Conservation (phyloP, 208 protist species). For the Naegleria fowleri region DNA sequence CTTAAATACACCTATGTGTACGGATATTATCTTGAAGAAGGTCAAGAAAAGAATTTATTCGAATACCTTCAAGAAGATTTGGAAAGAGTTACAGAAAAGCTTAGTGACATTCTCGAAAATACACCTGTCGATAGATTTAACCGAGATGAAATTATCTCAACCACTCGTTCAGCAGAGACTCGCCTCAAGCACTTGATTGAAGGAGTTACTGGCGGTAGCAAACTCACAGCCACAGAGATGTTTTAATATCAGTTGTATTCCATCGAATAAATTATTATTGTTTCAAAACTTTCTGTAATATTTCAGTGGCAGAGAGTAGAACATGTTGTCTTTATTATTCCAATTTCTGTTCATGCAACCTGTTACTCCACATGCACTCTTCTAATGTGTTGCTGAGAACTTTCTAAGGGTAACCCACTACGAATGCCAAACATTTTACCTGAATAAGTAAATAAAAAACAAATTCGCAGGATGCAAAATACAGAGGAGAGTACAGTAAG, state of each 20-base stretch:
- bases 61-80: slow-evolving; percentile 41
- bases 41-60: slow-evolving; percentile 44
- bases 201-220: neutral
- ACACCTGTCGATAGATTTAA: slow-evolving; percentile 21
- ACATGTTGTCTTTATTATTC: too few relatives aligned
- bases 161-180: neutral
- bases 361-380: neutral
- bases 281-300: neutral
- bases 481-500: neutral
- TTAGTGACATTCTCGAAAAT: slow-evolving; percentile 6
- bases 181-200: slow-evolving; percentile 2
- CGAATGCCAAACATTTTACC: neutral
- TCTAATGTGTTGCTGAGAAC: neutral
- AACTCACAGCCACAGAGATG: neutral
- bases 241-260: neutral
- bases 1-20: slow-evolving; percentile 50
- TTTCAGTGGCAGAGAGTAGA: too few relatives aligned
- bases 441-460: neutral
- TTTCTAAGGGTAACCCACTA: neutral
- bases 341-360: too few relatives aligned
- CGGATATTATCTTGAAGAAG: slow-evolving; percentile 41
- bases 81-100: slow-evolving; percentile 21
- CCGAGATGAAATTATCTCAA: slow-evolving; percentile 18
- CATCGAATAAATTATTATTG: neutral
- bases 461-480: neutral